Evolutionary conservation across 169 alveolate genomes (phyloP), one percentile per base, ranked within the genome.

Genomic region (Plasmodium sp.): DNA sequence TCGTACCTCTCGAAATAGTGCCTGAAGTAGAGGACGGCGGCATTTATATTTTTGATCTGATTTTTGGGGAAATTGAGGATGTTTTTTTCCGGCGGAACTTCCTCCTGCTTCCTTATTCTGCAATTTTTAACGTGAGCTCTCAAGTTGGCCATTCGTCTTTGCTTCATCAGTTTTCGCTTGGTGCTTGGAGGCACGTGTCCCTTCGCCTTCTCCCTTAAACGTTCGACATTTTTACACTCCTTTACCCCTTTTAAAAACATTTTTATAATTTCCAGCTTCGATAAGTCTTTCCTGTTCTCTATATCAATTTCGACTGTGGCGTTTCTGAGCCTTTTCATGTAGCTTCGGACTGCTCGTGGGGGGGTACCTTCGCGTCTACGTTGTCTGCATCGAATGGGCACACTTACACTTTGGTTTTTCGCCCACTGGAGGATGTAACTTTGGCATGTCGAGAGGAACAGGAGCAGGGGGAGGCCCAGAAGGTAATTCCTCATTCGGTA

Each of bases 191-290:
- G 95, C 27, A 91, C 92, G 48, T 91, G 90, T 14, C 95, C 95
- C 84, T 81, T 91, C 4, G 77, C 22, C 62, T 72, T 91, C 75
- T 91, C 95, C n/a, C 74, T 91, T 45, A 91, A 58, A 51, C 74
- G 74, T 67, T 91, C 95, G 10, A 91, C 95, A 71, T 91, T 91
- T 91, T 91, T 91, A 45, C 95, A 91, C 41, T 91, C 95, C 36
- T 72, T 91, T 5, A 91, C 95, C 1, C 95, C 95, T 72, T 91
- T 91, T 51, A 91, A 71, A 81, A 91, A 91, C 92, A 91, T 91
- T 91, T 91, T 91, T 31, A 91, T 91, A 67, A 91, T 81, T 71
- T 91, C 95, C 0, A 71, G 27, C 36, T 91, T 91, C 0, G 95
- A 71, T 81, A 91, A 91, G 18, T 91, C 95, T 81, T 91, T 91